These are phyloP conservation scores for Penicillium egyptiacum DNA, from an alignment of 495 filamentous ascomycete genomes.

Conservation along the genomic window DNA sequence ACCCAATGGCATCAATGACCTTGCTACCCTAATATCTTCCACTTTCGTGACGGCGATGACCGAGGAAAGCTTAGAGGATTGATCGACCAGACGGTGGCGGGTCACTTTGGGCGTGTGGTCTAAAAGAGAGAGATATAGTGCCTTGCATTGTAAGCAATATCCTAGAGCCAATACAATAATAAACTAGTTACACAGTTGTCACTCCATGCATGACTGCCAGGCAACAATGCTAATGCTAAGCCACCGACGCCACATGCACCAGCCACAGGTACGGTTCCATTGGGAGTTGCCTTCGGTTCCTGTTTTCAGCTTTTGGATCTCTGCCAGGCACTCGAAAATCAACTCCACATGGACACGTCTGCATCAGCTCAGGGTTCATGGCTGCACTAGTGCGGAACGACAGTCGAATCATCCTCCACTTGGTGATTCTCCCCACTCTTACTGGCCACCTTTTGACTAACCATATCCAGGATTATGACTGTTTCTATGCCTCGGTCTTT, in stretches of 20 bases:
- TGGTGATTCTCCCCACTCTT: conserved; percentile 53
- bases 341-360: conserved; percentile 17
- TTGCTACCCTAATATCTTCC: not conserved
- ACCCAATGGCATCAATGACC: not conserved
- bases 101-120: too few species aligned
- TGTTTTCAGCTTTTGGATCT: not conserved
- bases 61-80: not conserved
- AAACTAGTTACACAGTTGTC: too few species aligned
- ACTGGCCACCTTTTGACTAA: conserved; percentile 1
- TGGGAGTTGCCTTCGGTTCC: not conserved
- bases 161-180: not conserved
- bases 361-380: conserved; percentile 27
- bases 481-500: conserved; percentile 90
- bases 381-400: conserved; percentile 56
- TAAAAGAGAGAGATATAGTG: not conserved
- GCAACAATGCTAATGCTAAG: not conserved
- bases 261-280: not conserved
- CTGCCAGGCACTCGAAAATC: not conserved
- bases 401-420: conserved; percentile 74
- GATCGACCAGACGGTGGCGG: not conserved
- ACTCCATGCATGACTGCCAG: not conserved
- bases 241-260: not conserved
- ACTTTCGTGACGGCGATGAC: not conserved
- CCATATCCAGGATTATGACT: conserved; percentile 74
- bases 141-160: not conserved